phyloP scores from a whole-genome alignment of 371 early-diverging fungal species.

The Umbelopsis sp. region DNA sequence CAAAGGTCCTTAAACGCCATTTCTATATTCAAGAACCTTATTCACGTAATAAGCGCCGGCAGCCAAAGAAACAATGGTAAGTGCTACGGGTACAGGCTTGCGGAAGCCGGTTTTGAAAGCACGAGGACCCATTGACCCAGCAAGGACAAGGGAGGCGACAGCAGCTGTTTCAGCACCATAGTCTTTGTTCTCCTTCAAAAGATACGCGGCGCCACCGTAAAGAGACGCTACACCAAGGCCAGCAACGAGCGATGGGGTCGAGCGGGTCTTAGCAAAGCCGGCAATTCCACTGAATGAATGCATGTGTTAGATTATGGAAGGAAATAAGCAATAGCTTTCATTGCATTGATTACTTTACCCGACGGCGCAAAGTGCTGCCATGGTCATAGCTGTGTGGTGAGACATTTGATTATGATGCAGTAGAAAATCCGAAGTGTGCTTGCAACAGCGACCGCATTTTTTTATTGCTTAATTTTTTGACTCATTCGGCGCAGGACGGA shows the following conservation, averaged over 20 bases:
- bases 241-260: constrained; percentile 65
- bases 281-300: constrained; percentile 52
- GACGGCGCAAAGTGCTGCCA: constrained; percentile 50
- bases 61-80: constrained; percentile 45
- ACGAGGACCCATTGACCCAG: constrained; percentile 64
- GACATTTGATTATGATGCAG: constrained; percentile 29
- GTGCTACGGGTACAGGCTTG: constrained; percentile 52
- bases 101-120: constrained; percentile 51
- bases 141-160: constrained; percentile 57
- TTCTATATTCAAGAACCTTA: constrained; percentile 51
- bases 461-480: constrained; percentile 1
- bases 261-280: constrained; percentile 62
- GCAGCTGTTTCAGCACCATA: constrained; percentile 71
- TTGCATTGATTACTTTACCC: constrained; percentile 26
- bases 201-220: constrained; percentile 61
- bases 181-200: constrained; percentile 64
- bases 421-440: constrained; percentile 14
- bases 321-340: not conserved
- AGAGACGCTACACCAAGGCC: constrained; percentile 66
- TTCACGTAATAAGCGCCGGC: constrained; percentile 55
- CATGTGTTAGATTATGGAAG: too few relatives aligned
- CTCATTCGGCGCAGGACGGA: constrained; percentile 8
- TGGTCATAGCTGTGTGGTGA: constrained; percentile 54
- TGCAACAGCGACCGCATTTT: constrained; percentile 21
- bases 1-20: constrained; percentile 20